Evolutionary conservation across 2,329 filamentous ascomycete species (phyloP).

Genomic region (Verticillium dahliae): DNA sequence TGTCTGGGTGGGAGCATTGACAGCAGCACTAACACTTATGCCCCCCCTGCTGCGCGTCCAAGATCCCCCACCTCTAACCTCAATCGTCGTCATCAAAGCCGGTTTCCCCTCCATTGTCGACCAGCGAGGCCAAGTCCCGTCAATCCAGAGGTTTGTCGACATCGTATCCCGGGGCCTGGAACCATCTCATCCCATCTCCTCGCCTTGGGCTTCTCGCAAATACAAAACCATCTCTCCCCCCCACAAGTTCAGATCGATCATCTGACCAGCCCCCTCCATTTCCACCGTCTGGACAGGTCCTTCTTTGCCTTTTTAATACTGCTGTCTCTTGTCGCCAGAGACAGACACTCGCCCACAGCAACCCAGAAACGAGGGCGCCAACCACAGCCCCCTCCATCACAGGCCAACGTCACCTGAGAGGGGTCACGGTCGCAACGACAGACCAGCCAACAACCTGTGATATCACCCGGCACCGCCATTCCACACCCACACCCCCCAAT

Average conservation of each 20-base stretch:
- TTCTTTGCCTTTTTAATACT: background rate
- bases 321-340: background rate
- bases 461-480: background rate
- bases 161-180: background rate
- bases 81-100: conserved; percentile 2
- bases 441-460: background rate
- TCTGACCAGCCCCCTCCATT: background rate
- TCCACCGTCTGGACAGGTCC: background rate
- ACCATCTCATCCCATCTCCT: background rate
- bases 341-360: background rate
- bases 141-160: background rate
- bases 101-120: background rate
- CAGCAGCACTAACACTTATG: background rate
- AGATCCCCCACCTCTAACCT: background rate
- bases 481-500: background rate
- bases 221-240: conserved; percentile 1
- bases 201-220: background rate
- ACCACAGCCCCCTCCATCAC: background rate
- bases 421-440: conserved; percentile 1
- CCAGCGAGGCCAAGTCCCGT: background rate
- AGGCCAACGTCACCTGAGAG: background rate
- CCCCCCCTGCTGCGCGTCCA: background rate
- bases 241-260: background rate
- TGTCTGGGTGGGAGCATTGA: background rate
- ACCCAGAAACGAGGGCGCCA: background rate